A percentile compares a stretch with the other conserved stretches of the same genome.
phyloP scores from a whole-genome alignment of 2,329 filamentous ascomycete genomes.

The Aureobasidium melanogenum region DNA sequence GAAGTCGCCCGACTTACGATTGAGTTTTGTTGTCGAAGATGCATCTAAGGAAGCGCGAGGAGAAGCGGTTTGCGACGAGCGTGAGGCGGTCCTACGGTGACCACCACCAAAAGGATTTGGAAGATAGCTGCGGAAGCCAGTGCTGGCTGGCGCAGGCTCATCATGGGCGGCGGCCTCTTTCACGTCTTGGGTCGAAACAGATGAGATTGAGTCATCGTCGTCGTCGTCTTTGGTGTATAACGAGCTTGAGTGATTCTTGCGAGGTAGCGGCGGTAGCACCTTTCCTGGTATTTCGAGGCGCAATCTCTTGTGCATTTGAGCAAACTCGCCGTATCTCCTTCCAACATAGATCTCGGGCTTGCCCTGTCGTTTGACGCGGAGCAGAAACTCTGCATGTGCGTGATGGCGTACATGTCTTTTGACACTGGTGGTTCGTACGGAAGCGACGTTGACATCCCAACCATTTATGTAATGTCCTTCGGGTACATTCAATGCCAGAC shows the following conservation, averaged over 20 bases:
- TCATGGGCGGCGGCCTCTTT: conserved; percentile 8
- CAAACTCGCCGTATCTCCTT: conserved; percentile 82
- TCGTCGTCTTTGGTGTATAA: conserved; percentile 47
- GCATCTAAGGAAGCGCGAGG: conserved; percentile 27
- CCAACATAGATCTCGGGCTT: conserved; percentile 71
- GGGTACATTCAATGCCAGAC: conserved; percentile 75
- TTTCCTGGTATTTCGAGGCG: conserved; percentile 84
- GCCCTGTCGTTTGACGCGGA: conserved; percentile 72
- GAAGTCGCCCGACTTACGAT: conserved; percentile 16
- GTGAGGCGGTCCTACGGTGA: conserved; percentile 16
- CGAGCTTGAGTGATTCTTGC: conserved; percentile 80
- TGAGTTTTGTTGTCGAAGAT: conserved; percentile 17
- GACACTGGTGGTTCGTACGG: conserved; percentile 68
- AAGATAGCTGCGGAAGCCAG: conserved; percentile 37
- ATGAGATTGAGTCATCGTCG: conserved; percentile 73
- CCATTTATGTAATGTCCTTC: conserved; percentile 89
- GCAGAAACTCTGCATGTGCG: conserved; percentile 89
- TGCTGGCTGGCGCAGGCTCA: conserved; percentile 14
- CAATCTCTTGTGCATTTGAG: conserved; percentile 66
- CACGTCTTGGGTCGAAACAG: conserved; percentile 57
- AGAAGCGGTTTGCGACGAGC: conserved; percentile 16
- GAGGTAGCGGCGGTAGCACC: conserved; percentile 73
- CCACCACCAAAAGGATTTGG: conserved; percentile 15
- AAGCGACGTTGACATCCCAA: conserved; percentile 94
- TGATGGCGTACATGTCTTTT: conserved; percentile 86